Base-by-base conservation (phyloP, 768 basidiomycete genomes). In the Lactifluus hygrophoroides region DNA sequence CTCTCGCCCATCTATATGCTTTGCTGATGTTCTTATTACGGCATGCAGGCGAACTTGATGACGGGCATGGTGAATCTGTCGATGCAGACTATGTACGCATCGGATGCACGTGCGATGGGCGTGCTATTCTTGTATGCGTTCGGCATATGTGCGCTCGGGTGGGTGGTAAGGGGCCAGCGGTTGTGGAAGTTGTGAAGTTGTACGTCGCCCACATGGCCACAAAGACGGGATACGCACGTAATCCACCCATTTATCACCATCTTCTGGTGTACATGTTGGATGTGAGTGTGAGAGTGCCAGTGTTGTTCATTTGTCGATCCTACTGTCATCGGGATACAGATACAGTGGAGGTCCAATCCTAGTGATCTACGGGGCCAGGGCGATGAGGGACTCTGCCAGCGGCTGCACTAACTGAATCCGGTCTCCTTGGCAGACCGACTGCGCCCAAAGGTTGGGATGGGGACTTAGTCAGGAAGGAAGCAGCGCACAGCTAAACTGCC, bases 21-120 rank as follows among this genome's bases (percentile, higher is more conserved):
- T n/a, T n/a, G n/a, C n/a, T n/a, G n/a, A n/a, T n/a, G n/a, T n/a
- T n/a, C n/a, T n/a, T n/a, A n/a, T n/a, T n/a, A 11, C 30, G 23
- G 5, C 27, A n/a, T 16, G 19, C 61, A 95, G 93, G 90, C 94
- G 0, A 98, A 98, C 68, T 72, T 95, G 0, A 69, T 80, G 32
- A 99, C 95, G 0, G 95, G 95, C 0, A 63, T 90, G 13, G 75
- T 94, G 61, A 99, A 97, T 68, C 64, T 97, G 35, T 75, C 80
- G 0, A 76, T 94, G 58, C 71, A 73, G 62, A 97, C 93, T 9
- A 93, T 98, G 84, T 90, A 94, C 66, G 76, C 77, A 25, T 72
- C 78, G 1, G 74, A 85, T 56, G 45, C 58, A 35, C 64, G 71
- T 35, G 85, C 90, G 6, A 76, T 94, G 76, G 55, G 73, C 5